Base-by-base conservation (phyloP, 768 basidiomycete genomes). In the Cubamyces sp. region DNA sequence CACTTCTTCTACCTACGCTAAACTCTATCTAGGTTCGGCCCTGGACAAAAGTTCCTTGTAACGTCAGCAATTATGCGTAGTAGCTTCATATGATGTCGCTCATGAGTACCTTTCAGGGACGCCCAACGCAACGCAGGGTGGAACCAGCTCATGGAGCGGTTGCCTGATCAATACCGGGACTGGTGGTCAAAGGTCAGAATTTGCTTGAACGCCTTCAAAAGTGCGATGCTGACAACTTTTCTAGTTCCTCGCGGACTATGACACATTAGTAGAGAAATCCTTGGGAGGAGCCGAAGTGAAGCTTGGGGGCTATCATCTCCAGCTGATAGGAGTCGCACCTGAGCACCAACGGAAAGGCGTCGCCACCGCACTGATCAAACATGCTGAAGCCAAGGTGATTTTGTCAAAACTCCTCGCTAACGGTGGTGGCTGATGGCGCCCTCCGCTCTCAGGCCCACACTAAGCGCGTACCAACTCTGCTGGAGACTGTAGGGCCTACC, bases 51-150 rank as follows among this genome's bases (percentile, higher is more conserved):
- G 21, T 62, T 62, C 43, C 54, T 66, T 3, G 49, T 15, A 15
- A 34, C 54, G 64, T 61, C 1, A 45, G 64, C 45, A 9, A 23
- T n/a, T 2, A 21, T 23, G 11, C 43, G 9, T 4, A 18, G 18
- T 16, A 9, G 7, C 19, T 18, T 26, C 18, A n/a, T 7, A 15
- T 28, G 15, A 16, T 15, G 34, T 54, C 16, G 18, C 46, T 43
- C n/a, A 30, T 18, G 41, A 37, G 25, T 40, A 8, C 26, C 5
- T n/a, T 16, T 4, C 50, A 62, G 64, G 16, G 60, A 65, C 15
- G 60, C 53, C 18, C 64, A 65, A 39, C 48, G 55, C 14, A 57
- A 65, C 12, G 60, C 59, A 1, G 64, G 64, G 2, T 65, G 64
- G 64, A 55, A 65, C 23, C 42, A 65, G 21, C 25, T 65, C 16